Base-by-base conservation (phyloP, 108 stramenopile genomes). In the Nitzschia inconspicua region DNA sequence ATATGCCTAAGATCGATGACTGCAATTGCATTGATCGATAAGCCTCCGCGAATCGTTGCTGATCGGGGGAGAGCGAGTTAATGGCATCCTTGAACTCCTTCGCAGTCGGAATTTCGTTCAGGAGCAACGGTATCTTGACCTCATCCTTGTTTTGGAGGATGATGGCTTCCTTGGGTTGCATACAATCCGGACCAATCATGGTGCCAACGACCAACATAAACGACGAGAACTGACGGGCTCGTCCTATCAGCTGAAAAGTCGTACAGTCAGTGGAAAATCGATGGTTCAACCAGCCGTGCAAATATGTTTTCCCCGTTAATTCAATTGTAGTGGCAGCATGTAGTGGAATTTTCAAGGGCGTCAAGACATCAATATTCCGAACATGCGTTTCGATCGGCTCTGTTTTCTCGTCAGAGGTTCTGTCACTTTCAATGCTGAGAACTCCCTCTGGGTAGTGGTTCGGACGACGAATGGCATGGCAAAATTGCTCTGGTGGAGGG, bases 61-160 rank as follows among this genome's bases (percentile, higher is more conserved):
- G 94, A 54, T 95, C 91, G 27, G 91, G 88, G 19, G 89, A 91
- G 4, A 95, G 68, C 10, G 83, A 85, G 42, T 46, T 52, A 25
- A 95, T 85, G 14, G 91, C 88, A 70, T 95, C 94, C 43, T 89
- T 84, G 75, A 96, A 96, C 42, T 86, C 87, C 63, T 89, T 90
- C 5, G 95, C 85, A 0, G 88, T 84, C 16, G 95, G 95, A 32
- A 96, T 54, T 24, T 86, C 84, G 13, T 91, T 81, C 34, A 94
- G 44, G 4, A 91, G 60, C 24, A 96, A 60, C 1, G 92, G 89
- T 29, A 96, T 83, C 18, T 85, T 46, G 2, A 92, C 58, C 41
- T 94, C 91, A 53, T 96, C 95, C 81, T 93, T 96, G 75, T 96
- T 91, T 34, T 79, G 69, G 3, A 96, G 30, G 20, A 96, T 86